Evolutionary conservation across 345 rosid genomes (phyloP).

Genomic region (Populus tremula): DNA sequence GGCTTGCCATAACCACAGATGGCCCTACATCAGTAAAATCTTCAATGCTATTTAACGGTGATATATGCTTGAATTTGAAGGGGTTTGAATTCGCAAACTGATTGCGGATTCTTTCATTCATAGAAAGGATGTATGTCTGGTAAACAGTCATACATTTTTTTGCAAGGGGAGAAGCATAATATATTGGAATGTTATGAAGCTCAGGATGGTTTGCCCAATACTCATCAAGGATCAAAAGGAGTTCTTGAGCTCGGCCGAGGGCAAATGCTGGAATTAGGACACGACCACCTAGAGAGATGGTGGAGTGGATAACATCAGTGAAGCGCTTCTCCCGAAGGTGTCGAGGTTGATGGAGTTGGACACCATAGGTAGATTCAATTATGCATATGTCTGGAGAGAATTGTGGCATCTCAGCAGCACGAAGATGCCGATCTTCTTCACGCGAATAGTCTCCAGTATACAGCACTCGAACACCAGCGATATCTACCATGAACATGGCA

Average conservation of each 20-base stretch:
- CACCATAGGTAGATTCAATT: conserved; percentile 94
- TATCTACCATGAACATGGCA: conserved; percentile 97
- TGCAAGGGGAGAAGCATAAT: conserved; percentile 94
- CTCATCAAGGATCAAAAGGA: conserved; percentile 58
- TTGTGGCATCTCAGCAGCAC: conserved; percentile 93
- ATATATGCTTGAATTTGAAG: conserved; percentile 86
- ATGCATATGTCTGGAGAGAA: conserved; percentile 95
- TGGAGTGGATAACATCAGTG: conserved; percentile 86
- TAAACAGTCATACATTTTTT: conserved; percentile 95
- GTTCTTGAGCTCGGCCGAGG: conserved; percentile 35
- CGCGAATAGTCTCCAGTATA: conserved; percentile 96
- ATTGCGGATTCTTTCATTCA: conserved; percentile 88
- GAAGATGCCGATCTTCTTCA: conserved; percentile 91
- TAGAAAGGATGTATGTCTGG: conserved; percentile 90
- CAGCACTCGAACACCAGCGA: conserved; percentile 87
- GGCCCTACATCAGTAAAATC: conserved; percentile 87
- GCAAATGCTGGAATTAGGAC: conserved; percentile 56
- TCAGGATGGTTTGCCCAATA: conserved; percentile 88
- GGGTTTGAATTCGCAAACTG: conserved; percentile 94
- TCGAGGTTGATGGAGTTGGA: conserved; percentile 92
- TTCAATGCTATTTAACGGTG: conserved; percentile 75
- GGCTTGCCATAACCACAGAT: conserved; percentile 94
- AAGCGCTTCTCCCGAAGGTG: conserved; percentile 87
- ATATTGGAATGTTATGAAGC: conserved; percentile 83
- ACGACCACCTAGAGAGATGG: conserved; percentile 86